Base-by-base conservation (phyloP, 306 rosid genomes). In the Ormosia semicastrata region DNA sequence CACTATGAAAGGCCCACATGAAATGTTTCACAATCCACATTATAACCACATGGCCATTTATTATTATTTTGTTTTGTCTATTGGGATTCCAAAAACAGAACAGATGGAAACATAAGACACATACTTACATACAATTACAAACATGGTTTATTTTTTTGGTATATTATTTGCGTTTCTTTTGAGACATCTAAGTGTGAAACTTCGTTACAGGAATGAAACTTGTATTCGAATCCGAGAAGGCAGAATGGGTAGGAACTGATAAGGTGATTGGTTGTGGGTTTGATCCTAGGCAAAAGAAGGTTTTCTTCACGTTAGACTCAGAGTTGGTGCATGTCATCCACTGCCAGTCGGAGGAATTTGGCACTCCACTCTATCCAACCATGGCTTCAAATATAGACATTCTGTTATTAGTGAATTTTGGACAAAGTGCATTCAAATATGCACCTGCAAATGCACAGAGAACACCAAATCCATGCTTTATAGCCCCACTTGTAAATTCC, bases 191-290 rank as follows among this genome's bases (percentile, higher is more conserved):
- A 62, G 34, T 15, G 29, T 37, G 57, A 69, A 24, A 49, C 30
- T 81, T 67, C 9, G 13, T 85, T 60, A 7, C 89, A 96, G 99
- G 98, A 78, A 89, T 80, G 30, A 93, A 91, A 85, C 88, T 93
- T 37, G 97, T 87, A 39, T 84, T 85, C 3, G 94, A 91, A 83
- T 91, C 94, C 0, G 95, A 93, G 34, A 91, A 88, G 34, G 92
- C 85, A 37, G 89, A 88, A 1, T 96, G 99, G 99, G 94, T 89
- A 71, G 91, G 85, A 85, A 58, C 82, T 0, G 92, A 92, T 54
- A 91, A 81, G 77, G 98, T 96, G 68, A 86, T 96, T 44, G 99
- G 99, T 40, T 93, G 98, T 40, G 98, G 99, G 37, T 96, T 88
- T 74, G 98, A 93, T 87, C 98, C 98, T 0, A 90, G 87, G 59